Conservation (phyloP, 2,329 filamentous ascomycete genomes). For the Berkeleyomyces rouxiae region DNA sequence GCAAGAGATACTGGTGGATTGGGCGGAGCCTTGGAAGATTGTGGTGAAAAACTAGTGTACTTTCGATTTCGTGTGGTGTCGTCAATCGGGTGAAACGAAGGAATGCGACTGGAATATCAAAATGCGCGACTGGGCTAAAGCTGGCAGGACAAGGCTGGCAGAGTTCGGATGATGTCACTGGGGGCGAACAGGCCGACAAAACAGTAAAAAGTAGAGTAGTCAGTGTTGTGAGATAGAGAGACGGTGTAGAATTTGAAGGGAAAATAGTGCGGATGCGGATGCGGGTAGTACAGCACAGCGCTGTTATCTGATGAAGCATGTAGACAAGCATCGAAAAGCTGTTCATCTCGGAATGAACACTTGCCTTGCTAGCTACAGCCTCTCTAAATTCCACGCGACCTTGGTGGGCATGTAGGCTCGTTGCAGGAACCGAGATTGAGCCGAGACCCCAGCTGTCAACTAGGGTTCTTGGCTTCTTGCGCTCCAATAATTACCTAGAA, state of each 20-base stretch:
- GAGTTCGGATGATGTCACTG: constrained; percentile 1
- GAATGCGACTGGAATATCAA: not conserved
- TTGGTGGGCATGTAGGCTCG: not conserved
- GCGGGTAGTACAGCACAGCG: not conserved
- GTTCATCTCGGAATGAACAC: not conserved
- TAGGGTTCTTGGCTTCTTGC: not conserved
- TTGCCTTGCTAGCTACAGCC: not conserved
- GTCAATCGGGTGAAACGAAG: not conserved
- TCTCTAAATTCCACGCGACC: not conserved
- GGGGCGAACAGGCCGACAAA: not conserved
- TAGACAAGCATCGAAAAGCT: not conserved
- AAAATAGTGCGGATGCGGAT: not conserved
- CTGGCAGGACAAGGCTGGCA: not conserved
- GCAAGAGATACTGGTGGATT: not conserved
- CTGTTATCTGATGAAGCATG: not conserved
- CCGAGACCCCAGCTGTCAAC: not conserved
- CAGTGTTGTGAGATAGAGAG: not conserved
- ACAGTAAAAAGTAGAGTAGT: not conserved
- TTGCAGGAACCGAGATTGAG: not conserved
- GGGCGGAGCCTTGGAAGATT: no score
- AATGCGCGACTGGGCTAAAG: not conserved
- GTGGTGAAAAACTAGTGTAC: not conserved
- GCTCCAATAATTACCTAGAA: not conserved
- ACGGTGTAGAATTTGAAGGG: not conserved
- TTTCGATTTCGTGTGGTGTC: not conserved